Evolutionary conservation across 1,284 basidiomycete species (phyloP).

Genomic region (Hemileia vastatrix): DNA sequence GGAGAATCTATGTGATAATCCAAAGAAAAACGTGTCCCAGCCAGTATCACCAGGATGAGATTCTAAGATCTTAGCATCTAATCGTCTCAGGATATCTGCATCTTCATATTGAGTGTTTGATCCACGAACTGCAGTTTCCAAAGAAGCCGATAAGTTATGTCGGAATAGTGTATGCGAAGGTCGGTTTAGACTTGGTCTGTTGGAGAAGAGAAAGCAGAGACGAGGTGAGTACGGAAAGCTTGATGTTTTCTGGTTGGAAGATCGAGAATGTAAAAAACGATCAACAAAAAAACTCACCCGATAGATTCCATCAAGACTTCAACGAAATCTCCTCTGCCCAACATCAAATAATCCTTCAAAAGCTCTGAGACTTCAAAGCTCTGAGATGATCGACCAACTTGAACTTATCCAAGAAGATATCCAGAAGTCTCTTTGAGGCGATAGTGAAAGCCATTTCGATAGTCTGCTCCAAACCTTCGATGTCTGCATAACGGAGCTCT

Average conservation of each 20-base stretch:
- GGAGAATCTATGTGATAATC: no score
- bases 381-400: slow-evolving; percentile 76
- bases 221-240: no score
- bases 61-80: slow-evolving; percentile 94
- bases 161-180: slow-evolving; percentile 89
- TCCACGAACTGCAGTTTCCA: slow-evolving; percentile 85
- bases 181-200: slow-evolving; percentile 66
- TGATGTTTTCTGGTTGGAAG: no score
- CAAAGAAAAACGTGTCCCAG: no score
- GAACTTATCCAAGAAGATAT: slow-evolving; percentile 95
- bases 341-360: slow-evolving; percentile 83
- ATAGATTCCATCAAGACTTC: slow-evolving; percentile 89
- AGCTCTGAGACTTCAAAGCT: no score
- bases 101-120: slow-evolving; percentile 49
- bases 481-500: slow-evolving; percentile 93
- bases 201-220: no score
- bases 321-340: slow-evolving; percentile 90
- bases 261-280: no score
- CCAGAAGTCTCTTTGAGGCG: slow-evolving; percentile 81
- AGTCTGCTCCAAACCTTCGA: slow-evolving; percentile 79
- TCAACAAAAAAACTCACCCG: no score
- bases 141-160: slow-evolving; percentile 88
- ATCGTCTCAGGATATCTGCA: slow-evolving; percentile 76
- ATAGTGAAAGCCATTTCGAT: slow-evolving; percentile 89
- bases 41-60: no score